Evolutionary conservation across 768 basidiomycete species (phyloP), one percentile per base, ranked within the genome.

Genomic region (Naganishia friedmannii): DNA sequence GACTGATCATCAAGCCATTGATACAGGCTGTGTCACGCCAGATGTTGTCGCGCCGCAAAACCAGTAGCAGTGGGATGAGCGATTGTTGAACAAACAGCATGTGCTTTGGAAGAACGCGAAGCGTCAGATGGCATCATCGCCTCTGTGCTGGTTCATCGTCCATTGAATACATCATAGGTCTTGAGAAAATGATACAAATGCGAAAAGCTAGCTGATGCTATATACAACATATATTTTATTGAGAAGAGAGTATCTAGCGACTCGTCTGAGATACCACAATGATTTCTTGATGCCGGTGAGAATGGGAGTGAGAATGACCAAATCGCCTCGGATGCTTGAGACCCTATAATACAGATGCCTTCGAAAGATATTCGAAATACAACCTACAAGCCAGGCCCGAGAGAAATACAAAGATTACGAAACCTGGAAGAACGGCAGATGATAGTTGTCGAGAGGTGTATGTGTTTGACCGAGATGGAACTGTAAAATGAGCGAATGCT

Each of bases 181-280:
- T 51, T 51, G 48, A 23, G n/a, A 51, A 46, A 46, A 46, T 21
- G 6, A n/a, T 51, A 51, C 48, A 51, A 51, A 51, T 51, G 48
- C 48, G 45, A 23, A 21, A 23, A 26, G 42, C 42, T n/a, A 3
- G 23, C 13, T 12, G 48, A 51, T 51, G 48, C 48, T 23, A 51
- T 51, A 51, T 51, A 51, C 48, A 51, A 51, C 48, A 51, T 21
- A 51, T 21, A n/a, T 23, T 8, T 51, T 17, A 21, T 3, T 21
- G 15, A 46, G 19, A n/a, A 5, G 48, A 51, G 48, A 51, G 6
- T 1, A 23, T 51, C 1, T 12, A 23, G n/a, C 48, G 23, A 23
- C 23, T 51, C 23, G 48, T 42, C 15, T 42, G 42, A 15, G 42
- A 42, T 42, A 42, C 9, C 42, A 17, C 42, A 15, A 42, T 42